Evolutionary conservation across 768 basidiomycete genomes (phyloP), one percentile per base, ranked within the genome.

Genomic region (Pleurotus eryngii): DNA sequence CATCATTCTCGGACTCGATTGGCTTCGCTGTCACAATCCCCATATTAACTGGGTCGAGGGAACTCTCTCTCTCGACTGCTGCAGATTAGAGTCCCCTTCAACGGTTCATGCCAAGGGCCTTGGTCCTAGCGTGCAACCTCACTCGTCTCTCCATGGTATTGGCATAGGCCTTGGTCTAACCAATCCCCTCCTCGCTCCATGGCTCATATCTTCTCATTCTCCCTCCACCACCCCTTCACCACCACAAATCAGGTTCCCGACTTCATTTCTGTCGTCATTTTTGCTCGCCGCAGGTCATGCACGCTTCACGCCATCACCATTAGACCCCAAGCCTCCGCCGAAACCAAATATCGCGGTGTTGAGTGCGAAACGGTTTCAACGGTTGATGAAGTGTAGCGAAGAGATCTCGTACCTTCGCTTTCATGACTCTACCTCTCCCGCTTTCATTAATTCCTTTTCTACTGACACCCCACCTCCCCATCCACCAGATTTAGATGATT

Each of bases 111-210:
- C 22, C 22, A 24, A 24, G 22, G 22, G 22, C 22, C 22, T 24
- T 3, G 22, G 22, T 24, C 22, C 22, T 24, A 24, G 22, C 3
- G 55, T 3, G 49, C 46, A 2, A 30, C n/a, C 37, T 57, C 38
- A 27, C 57, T 51, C n/a, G 62, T 20, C n/a, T 42, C 17, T 38
- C 37, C 35, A n/a, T 38, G 22, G 22, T 24, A 49, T 60, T 42
- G 64, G 60, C 59, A 56, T 64, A 59, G 65, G 64, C 62, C 38
- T 62, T 45, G 61, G 63, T 64, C 64, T 67, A 14, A 50, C 59
- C 30, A 54, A 50, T 45, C 15, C 49, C 30, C 18, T 46, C 38
- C 39, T 46, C 42, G n/a, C 45, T 55, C 60, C 5, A 17, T 37
- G n/a, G 8, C 24, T 8, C 3, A 5, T 17, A 45, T 46, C 15